phyloP scores from a whole-genome alignment of 805 yeast genomes.

The Wickerhamiella sergipiensis region DNA sequence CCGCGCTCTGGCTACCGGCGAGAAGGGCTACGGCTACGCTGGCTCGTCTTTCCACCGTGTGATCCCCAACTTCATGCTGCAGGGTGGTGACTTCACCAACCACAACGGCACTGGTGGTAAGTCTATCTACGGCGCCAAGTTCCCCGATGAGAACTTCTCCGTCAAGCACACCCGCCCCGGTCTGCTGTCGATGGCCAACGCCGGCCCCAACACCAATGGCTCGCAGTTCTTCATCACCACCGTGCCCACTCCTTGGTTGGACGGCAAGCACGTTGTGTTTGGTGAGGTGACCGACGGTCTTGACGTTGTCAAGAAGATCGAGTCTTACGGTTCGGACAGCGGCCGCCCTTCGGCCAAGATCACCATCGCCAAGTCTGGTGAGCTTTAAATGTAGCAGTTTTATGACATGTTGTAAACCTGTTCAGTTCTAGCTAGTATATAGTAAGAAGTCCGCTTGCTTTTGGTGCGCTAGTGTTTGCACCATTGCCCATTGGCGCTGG shows the following conservation, averaged over 20 bases:
- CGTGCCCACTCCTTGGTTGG: constrained; percentile 75
- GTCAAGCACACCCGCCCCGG: constrained; percentile 68
- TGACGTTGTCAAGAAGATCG: constrained; percentile 77
- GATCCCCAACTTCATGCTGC: constrained; percentile 92
- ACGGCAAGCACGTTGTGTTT: constrained; percentile 89
- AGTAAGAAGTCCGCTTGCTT: too few species aligned
- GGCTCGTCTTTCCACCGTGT: constrained; percentile 91
- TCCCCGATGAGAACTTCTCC: constrained; percentile 64
- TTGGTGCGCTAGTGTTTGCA: too few species aligned
- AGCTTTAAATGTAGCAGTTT: constrained; percentile 28
- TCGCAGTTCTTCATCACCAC: constrained; percentile 96
- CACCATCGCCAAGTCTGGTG: constrained; percentile 52
- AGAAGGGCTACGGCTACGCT: constrained; percentile 85
- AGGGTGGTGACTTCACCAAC: constrained; percentile 81
- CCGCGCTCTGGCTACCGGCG: constrained; percentile 89
- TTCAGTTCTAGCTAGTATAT: not conserved
- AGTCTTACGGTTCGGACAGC: constrained; percentile 52
- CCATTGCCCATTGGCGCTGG: too few species aligned
- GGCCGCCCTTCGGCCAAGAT: constrained; percentile 57
- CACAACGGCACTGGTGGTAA: constrained; percentile 88
- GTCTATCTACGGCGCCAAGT: constrained; percentile 64
- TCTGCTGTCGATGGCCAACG: constrained; percentile 91
- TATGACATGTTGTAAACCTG: not conserved
- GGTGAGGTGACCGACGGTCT: constrained; percentile 82
- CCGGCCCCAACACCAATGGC: constrained; percentile 97